Evolutionary conservation across 2,329 filamentous ascomycete species (phyloP), one percentile per base, ranked within the genome.

Genomic region (Corinectria fuckeliana): DNA sequence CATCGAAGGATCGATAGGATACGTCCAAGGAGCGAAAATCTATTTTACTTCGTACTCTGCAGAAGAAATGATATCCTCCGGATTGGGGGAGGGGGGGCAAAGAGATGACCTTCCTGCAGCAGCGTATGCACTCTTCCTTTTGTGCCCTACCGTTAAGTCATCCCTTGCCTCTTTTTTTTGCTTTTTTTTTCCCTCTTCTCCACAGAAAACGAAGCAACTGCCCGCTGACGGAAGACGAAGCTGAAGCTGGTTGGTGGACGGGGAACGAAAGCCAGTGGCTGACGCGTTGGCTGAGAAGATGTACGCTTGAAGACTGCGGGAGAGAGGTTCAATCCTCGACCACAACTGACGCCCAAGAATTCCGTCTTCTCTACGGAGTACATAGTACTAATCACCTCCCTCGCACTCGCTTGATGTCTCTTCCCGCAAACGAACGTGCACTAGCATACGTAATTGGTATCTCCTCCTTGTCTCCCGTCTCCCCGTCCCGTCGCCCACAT

Each of bases 401-500:
- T 45, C 28, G 28, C 21, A 38, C 41, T 49, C 42, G 21, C 42
- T 45, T 45, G 42, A 28, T n/a, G n/a, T 45, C 42, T 38, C 21
- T 36, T 28, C 39, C 49, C 42, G 44, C 23, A 26, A 28, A 45
- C n/a, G n/a, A n/a, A n/a, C n/a, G n/a, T n/a, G n/a, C n/a, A n/a
- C n/a, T n/a, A n/a, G n/a, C n/a, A n/a, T n/a, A n/a, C n/a, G n/a
- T n/a, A n/a, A n/a, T n/a, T n/a, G n/a, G n/a, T 18, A 18, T 50
- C 56, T 26, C 50, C 56, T 26, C 50, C 42, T 25, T 18, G 50
- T 55, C 56, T 50, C 55, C 56, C 56, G 50, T 49, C 44, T 59
- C 34, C 44, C 50, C 56, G 45, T 59, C 30, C 32, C 38, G 45
- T 50, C 36, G 45, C 30, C 30, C 25, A 36, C 50, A 53, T 58